phyloP scores from a whole-genome alignment of 1,284 basidiomycete species.

The Ceratobasidium sp. region DNA sequence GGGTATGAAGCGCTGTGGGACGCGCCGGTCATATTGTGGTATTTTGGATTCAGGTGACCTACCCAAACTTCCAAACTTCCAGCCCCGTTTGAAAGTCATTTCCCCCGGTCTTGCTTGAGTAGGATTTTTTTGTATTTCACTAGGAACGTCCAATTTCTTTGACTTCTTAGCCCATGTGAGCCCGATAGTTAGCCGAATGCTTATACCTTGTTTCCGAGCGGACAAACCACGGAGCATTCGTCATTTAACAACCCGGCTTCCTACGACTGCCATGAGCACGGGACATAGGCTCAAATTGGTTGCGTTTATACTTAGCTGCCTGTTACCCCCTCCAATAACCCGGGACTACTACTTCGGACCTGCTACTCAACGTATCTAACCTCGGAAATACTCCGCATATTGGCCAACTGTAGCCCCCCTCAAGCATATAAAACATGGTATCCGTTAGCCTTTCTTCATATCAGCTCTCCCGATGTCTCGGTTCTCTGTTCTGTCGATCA shows the following conservation, averaged over 20 bases:
- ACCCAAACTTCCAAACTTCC: neutral
- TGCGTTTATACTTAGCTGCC: neutral
- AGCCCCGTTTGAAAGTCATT: neutral
- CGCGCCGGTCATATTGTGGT: too few species aligned
- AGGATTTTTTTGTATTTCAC: neutral
- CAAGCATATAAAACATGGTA: constrained; percentile 2
- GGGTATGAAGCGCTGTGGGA: neutral
- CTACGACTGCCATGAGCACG: constrained; percentile 8
- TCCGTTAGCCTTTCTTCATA: neutral
- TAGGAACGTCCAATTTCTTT: constrained; percentile 2
- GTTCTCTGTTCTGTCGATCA: constrained; percentile 6
- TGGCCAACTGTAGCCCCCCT: neutral
- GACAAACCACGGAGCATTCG: constrained; percentile 17
- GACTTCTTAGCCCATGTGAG: neutral
- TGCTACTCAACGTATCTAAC: neutral
- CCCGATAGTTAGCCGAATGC: neutral
- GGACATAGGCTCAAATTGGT: neutral
- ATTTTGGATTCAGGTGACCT: neutral
- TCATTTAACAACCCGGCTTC: neutral
- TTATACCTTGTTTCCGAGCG: constrained; percentile 3
- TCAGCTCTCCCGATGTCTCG: constrained; percentile 13
- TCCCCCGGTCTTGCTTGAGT: neutral
- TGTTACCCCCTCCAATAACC: neutral
- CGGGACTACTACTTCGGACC: constrained; percentile 19
- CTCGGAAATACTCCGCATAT: constrained; percentile 21